These are phyloP conservation scores for Leccinum subgranulosum DNA, from an alignment of 768 basidiomycete species.

Conservation along the genomic window DNA sequence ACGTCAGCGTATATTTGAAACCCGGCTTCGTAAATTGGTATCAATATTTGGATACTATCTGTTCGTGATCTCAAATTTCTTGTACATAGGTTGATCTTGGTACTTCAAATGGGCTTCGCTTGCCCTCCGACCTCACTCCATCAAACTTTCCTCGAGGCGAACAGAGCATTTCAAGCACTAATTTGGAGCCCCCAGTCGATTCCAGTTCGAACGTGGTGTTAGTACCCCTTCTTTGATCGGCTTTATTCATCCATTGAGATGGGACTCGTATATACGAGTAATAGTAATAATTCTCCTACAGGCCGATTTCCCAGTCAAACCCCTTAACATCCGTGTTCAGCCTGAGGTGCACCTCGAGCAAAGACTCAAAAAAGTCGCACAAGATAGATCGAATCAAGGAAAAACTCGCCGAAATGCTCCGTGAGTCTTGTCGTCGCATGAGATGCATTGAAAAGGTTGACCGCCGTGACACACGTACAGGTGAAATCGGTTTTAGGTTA, in stretches of 20 bases:
- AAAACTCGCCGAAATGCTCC: neutral
- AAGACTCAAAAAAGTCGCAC: neutral
- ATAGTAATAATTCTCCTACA: neutral
- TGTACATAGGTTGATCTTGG: neutral
- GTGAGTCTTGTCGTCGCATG: neutral
- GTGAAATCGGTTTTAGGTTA: neutral
- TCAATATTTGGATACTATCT: no score
- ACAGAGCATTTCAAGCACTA: neutral
- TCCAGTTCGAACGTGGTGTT: neutral
- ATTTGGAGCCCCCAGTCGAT: no score
- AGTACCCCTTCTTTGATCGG: neutral
- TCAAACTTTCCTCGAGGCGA: neutral
- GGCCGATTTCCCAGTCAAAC: neutral
- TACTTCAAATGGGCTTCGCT: neutral
- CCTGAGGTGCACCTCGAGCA: neutral
- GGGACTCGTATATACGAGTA: neutral
- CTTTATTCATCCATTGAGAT: neutral
- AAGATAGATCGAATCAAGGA: neutral
- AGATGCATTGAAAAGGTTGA: neutral
- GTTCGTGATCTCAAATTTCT: neutral
- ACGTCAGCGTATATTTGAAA: neutral
- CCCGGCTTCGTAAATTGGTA: neutral
- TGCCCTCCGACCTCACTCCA: neutral
- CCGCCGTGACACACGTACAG: neutral
- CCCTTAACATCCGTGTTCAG: neutral